phyloP scores from a whole-genome alignment of 1,139 yeast genomes.

The Saccharomyces hybrid region DNA sequence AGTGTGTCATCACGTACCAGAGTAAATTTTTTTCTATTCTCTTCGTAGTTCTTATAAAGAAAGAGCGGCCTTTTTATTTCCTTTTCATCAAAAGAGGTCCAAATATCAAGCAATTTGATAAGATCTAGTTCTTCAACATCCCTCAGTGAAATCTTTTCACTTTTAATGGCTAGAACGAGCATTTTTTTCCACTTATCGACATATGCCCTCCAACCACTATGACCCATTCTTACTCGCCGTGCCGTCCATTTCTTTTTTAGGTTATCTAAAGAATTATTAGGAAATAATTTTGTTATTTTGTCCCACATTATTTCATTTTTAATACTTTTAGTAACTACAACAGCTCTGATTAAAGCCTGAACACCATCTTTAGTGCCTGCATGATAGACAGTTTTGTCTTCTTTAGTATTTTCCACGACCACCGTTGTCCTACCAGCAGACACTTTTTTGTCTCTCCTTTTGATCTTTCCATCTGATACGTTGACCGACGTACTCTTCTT shows the following conservation, averaged over 20 bases:
- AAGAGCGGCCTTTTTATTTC: constrained; percentile 12
- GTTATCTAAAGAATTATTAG: constrained; percentile 27
- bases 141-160: constrained; percentile 23
- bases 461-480: background rate
- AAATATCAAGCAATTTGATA: constrained; percentile 21
- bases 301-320: constrained; percentile 31
- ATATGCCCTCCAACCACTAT: constrained; percentile 28
- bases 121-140: constrained; percentile 28
- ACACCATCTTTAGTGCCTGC: constrained; percentile 24
- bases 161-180: constrained; percentile 25
- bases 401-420: background rate
- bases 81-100: constrained; percentile 22
- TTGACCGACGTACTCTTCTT: constrained; percentile 2
- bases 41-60: constrained; percentile 22
- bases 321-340: constrained; percentile 29
- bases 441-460: background rate
- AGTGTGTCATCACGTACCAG: constrained; percentile 14
- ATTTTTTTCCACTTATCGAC: constrained; percentile 29
- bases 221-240: constrained; percentile 29
- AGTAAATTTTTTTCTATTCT: constrained; percentile 23
- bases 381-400: constrained; percentile 9
- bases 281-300: constrained; percentile 24
- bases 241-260: constrained; percentile 30
- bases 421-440: background rate
- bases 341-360: constrained; percentile 23